Base-by-base conservation (phyloP, 2,329 filamentous ascomycete species). In the Epichloe aotearoae region DNA sequence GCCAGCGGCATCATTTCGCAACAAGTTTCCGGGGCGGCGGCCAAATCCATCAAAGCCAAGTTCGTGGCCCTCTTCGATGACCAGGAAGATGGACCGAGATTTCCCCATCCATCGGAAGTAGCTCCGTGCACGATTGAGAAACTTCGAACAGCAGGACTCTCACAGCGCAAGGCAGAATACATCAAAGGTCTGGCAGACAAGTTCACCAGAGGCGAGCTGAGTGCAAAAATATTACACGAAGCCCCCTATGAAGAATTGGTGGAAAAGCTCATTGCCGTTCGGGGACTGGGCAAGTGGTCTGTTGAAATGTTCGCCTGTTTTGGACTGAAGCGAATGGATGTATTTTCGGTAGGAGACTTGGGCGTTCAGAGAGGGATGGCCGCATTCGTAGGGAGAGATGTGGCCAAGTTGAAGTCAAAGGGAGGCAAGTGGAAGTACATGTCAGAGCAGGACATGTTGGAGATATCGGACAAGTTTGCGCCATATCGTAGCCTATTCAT, bases 261-360 rank as follows among this genome's bases (percentile, higher is more conserved):
- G 56, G 79, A 86, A 66, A 84, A 79, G 64, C 73, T 98, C 46
- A 88, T 86, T 46, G 86, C 89, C 1, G 89, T 98, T 5, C 77
- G 91, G 10, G 93, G 93, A 0, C 69, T 97, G 47, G 93, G 93
- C 0, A 77, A 76, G 50, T 97, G 93, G 93, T 90, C 84, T 46
- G 89, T 95, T 14, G 90, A 96, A 72, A 97, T 98, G 93, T 98
- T 98, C 73, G 88, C 90, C 47, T 88, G 86, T 67, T 97, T 98
- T 67, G 86, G 81, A n/a, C 73, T 98, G 40, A 97, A 96, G 75
- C 76, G 90, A 12, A 84, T 89, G 75, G 91, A 98, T 69, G 87
- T 98, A 20, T 95, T 97, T 64, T 88, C 84, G 20, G 84, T 88
- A 1, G 91, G 93, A 1, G 91, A 98, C 69, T 69, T 98, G 54